Percentiles rank a stretch among this genome's conserved stretches.
phyloP scores from a whole-genome alignment of 371 early-diverging fungal species.

The Lichtheimia corymbifera region DNA sequence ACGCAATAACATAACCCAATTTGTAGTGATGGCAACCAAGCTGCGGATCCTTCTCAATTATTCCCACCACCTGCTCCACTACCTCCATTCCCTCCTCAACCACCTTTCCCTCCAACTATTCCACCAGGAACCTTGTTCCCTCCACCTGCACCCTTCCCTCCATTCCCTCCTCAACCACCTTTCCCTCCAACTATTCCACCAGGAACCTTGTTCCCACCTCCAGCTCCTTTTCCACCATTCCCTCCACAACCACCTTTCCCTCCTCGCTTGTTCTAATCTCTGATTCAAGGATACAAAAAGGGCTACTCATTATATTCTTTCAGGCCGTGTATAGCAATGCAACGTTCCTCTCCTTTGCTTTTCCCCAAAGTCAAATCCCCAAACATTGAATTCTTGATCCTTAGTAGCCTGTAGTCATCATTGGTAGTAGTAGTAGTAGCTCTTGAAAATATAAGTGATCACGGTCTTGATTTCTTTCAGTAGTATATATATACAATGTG shows the following conservation, averaged over 20 bases:
- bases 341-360: no score
- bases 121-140: neutral
- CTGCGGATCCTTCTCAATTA: neutral
- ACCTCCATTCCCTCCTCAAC: neutral
- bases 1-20: no score
- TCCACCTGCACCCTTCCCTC: neutral
- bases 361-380: no score
- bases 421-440: no score
- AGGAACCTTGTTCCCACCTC: neutral
- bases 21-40: neutral
- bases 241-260: slow-evolving; percentile 3
- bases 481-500: no score
- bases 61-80: neutral
- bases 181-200: neutral
- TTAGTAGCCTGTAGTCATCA: no score
- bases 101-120: neutral
- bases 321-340: no score
- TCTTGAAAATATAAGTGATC: no score
- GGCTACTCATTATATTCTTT: no score
- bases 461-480: no score
- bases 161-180: slow-evolving; percentile 4
- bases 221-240: neutral
- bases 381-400: no score
- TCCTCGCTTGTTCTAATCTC: neutral
- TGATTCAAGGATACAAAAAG: no score